These are phyloP conservation scores for Zymoseptoria tritici DNA, from an alignment of 2,329 filamentous ascomycete genomes.

Conservation along the genomic window DNA sequence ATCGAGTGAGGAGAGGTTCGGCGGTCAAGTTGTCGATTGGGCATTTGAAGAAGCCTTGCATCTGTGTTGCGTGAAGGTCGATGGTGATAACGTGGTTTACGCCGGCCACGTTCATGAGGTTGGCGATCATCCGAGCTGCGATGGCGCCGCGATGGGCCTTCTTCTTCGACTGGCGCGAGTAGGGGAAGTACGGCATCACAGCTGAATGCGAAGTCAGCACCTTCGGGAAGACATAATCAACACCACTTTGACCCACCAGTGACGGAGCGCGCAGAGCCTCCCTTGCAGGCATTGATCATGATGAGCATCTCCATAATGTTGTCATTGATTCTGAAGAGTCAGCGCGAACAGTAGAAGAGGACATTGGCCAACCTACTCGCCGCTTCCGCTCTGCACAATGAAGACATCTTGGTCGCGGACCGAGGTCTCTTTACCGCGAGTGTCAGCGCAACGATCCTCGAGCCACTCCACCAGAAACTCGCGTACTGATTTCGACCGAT, in stretches of 20 bases:
- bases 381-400: conserved; percentile 93
- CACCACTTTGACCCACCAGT: conserved; percentile 59
- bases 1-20: conserved; percentile 88
- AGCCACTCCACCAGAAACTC: background rate
- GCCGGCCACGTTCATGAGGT: conserved; percentile 84
- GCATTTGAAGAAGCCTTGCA: conserved; percentile 98
- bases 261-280: conserved; percentile 91
- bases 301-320: conserved; percentile 98
- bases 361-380: conserved; percentile 45
- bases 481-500: conserved; percentile 56
- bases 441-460: conserved; percentile 23
- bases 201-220: conserved; percentile 36
- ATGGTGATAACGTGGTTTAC: conserved; percentile 97
- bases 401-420: conserved; percentile 98
- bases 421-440: conserved; percentile 41
- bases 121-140: conserved; percentile 93
- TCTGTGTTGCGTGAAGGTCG: conserved; percentile 86
- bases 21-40: conserved; percentile 96
- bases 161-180: conserved; percentile 98
- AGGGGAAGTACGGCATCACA: conserved; percentile 93
- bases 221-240: background rate
- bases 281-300: conserved; percentile 98
- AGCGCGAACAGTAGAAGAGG: conserved; percentile 3
- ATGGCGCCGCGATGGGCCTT: conserved; percentile 95
- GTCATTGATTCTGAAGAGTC: conserved; percentile 69